Percentiles rank a stretch among this genome's conserved stretches.
Evolutionary conservation across 177 flowering plant species (phyloP).

Genomic region (Vitis hybrid): DNA sequence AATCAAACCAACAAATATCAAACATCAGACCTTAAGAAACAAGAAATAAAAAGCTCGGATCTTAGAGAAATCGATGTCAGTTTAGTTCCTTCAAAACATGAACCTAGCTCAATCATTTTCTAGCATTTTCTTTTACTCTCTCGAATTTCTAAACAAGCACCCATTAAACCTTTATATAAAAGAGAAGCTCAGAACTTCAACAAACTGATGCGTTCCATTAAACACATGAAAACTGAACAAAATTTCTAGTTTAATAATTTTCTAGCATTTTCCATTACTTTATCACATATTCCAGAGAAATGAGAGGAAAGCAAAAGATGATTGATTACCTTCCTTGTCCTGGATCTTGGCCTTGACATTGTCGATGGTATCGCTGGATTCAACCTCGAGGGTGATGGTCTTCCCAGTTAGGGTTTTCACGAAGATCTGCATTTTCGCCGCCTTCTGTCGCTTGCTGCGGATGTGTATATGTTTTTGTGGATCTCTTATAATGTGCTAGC

Average conservation of each 20-base stretch:
- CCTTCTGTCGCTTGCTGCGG: not conserved
- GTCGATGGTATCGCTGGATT: constrained; percentile 42
- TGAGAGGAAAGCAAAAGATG: not conserved
- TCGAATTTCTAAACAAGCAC: too few relatives aligned
- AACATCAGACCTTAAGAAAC: too few relatives aligned
- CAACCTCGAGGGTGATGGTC: constrained; percentile 53
- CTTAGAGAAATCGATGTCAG: too few relatives aligned
- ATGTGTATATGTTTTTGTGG: not conserved
- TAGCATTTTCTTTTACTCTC: too few relatives aligned
- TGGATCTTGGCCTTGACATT: constrained; percentile 56
- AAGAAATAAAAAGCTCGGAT: too few relatives aligned
- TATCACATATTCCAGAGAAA: not conserved
- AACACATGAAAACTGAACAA: too few relatives aligned
- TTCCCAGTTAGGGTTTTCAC: constrained; percentile 56
- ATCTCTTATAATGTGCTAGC: not conserved
- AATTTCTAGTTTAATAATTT: too few relatives aligned
- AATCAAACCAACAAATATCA: too few relatives aligned
- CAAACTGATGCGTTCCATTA: too few relatives aligned
- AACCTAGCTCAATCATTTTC: too few relatives aligned
- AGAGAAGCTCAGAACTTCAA: not conserved
- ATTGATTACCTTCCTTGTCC: constrained; percentile 43
- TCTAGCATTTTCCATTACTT: too few relatives aligned
- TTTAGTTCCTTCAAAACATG: too few relatives aligned
- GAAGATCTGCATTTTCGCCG: constrained; percentile 48
- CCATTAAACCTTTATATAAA: not conserved